These are phyloP conservation scores for Syzygium malaccense DNA, from an alignment of 441 rosid species.

Conservation along the genomic window DNA sequence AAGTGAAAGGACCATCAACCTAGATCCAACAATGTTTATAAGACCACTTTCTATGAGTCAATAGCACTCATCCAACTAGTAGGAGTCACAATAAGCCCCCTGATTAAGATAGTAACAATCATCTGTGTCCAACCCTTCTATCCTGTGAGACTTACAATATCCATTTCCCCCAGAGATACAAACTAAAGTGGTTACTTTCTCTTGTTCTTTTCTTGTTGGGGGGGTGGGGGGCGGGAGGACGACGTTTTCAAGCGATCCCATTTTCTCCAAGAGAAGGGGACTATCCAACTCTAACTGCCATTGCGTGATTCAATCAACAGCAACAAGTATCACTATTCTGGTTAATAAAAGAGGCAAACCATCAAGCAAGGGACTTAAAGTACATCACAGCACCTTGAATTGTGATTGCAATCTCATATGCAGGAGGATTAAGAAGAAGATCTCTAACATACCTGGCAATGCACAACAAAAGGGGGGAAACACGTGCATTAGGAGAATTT, in stretches of 20 bases:
- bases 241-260: background rate
- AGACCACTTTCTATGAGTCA: background rate
- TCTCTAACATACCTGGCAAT: slow-evolving; percentile 76
- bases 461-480: slow-evolving; percentile 1
- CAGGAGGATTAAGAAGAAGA: slow-evolving; percentile 95
- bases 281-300: background rate
- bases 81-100: background rate
- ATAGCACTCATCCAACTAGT: background rate
- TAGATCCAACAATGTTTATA: background rate
- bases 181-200: background rate
- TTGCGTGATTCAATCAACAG: background rate
- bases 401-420: slow-evolving; percentile 79
- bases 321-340: background rate
- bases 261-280: background rate
- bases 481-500: background rate
- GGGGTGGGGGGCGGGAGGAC: no score
- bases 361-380: background rate
- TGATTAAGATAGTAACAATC: background rate
- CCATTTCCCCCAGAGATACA: background rate
- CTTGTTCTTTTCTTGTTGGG: no score
- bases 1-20: background rate
- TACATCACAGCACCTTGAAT: slow-evolving; percentile 58
- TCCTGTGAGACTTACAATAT: background rate
- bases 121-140: background rate
- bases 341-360: background rate